Conservation (phyloP, 257 asterid species). For the Lycium ferocissimum region DNA sequence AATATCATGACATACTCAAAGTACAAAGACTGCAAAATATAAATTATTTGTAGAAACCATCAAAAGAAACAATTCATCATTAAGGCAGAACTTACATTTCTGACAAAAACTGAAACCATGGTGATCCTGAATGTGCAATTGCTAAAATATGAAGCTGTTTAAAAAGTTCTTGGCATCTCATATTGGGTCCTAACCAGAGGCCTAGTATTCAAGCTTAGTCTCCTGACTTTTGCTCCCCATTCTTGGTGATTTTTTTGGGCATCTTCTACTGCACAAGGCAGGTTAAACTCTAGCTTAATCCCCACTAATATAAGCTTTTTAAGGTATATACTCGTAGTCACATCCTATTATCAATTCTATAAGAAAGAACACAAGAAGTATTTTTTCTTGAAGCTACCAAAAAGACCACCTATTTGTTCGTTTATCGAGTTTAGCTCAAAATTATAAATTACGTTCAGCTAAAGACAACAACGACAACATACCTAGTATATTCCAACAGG, state of each 20-base stretch:
- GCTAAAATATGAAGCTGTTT: background rate
- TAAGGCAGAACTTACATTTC: background rate
- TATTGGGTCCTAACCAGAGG: background rate
- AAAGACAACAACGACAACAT: background rate
- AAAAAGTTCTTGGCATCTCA: background rate
- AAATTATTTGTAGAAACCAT: background rate
- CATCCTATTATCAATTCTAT: background rate
- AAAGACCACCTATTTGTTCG: background rate
- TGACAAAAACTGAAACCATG: background rate
- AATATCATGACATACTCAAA: slow-evolving; percentile 8
- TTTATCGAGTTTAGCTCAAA: background rate
- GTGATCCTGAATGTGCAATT: background rate
- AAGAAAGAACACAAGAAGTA: background rate
- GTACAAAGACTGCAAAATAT: background rate
- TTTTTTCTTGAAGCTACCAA: background rate
- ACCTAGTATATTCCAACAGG: no score
- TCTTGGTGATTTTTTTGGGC: background rate
- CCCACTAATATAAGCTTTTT: background rate
- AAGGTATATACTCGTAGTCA: background rate
- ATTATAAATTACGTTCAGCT: background rate
- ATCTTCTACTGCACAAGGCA: background rate
- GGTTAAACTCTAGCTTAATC: background rate
- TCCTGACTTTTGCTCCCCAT: background rate
- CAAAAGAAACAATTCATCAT: background rate
- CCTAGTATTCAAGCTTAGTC: background rate